Conservation (phyloP, 208 protist genomes). For the Blechomonas ayalai region DNA sequence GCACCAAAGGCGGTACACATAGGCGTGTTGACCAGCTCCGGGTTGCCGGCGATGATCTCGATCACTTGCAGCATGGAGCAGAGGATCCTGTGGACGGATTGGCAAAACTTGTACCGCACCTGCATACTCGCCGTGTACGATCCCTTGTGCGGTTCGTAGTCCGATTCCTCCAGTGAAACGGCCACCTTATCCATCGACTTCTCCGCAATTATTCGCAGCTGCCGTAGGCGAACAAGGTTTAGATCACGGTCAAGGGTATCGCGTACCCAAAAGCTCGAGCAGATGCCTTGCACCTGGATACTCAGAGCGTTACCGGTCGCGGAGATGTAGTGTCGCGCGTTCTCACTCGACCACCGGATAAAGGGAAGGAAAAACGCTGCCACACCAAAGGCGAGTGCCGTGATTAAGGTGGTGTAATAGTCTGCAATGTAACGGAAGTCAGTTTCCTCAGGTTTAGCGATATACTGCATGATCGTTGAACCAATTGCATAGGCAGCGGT, state of each 20-base stretch:
- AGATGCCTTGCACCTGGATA: slow-evolving; percentile 79
- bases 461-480: slow-evolving; percentile 76
- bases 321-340: slow-evolving; percentile 67
- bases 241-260: slow-evolving; percentile 77
- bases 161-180: slow-evolving; percentile 55
- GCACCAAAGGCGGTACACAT: slow-evolving; percentile 67
- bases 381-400: slow-evolving; percentile 64
- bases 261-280: slow-evolving; percentile 76
- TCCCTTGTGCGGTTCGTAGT: slow-evolving; percentile 80
- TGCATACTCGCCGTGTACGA: slow-evolving; percentile 46
- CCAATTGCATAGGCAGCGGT: slow-evolving; percentile 80
- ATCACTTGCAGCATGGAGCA: slow-evolving; percentile 75
- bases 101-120: slow-evolving; percentile 63
- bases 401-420: slow-evolving; percentile 72
- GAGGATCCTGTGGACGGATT: slow-evolving; percentile 70
- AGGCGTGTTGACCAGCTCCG: slow-evolving; percentile 62
- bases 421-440: slow-evolving; percentile 52
- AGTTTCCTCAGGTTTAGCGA: slow-evolving; percentile 37
- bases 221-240: slow-evolving; percentile 75
- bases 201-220: slow-evolving; percentile 65
- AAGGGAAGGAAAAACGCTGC: slow-evolving; percentile 77
- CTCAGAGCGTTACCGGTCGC: slow-evolving; percentile 76
- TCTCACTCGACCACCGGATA: slow-evolving; percentile 82
- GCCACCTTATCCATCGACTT: slow-evolving; percentile 64
- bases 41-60: slow-evolving; percentile 65